Base-by-base conservation (phyloP, 2,329 filamentous ascomycete genomes). In the Curvularia sp. region DNA sequence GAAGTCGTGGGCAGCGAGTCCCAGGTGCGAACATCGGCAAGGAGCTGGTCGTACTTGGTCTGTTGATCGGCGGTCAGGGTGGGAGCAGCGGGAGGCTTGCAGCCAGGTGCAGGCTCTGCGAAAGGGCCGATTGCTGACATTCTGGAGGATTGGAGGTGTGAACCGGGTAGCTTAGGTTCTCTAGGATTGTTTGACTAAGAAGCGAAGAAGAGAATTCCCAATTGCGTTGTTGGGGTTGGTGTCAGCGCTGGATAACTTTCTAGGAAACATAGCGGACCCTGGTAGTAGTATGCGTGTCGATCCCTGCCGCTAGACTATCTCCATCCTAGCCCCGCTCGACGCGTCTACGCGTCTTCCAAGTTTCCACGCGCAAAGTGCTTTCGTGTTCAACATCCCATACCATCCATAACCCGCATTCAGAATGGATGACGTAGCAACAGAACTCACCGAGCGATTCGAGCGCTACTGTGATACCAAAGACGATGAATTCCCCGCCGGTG, bases 11-110 rank as follows among this genome's bases (percentile, higher is more conserved):
- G 87, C 25, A 96, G 79, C 9, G 87, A 86, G 12, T 84, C 86
- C 90, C 93, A 96, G 68, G 81, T 80, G 64, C 85, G 88, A 43
- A 88, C 92, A 52, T 85, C 84, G 46, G 85, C 82, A 45, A 98
- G 85, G 49, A 98, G 83, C 63, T 86, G 81, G 42, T 89, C 85
- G 80, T 97, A 98, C 80, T 97, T 97, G 65, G 83, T 76, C 73
- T 91, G 80, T 79, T 98, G 91, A 34, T 96, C 92, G 9, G 85
- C 73, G 10, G 88, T 93, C 68, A 97, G 85, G 57, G 83, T 77
- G 5, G 86, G 77, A 9, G 83, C 81, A 5, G 85, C 74, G 12
- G 80, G 74, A 2, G 90, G 86, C 57, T 84, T 86, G 74, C 84
- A 84, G 34, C 80, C 79, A 1, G 88, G 78, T 12, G 56, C 69